A percentile compares a stretch with the other conserved stretches of the same genome.
Evolutionary conservation across 345 rosid species (phyloP).

Genomic region (Rhizophora apiculata): DNA sequence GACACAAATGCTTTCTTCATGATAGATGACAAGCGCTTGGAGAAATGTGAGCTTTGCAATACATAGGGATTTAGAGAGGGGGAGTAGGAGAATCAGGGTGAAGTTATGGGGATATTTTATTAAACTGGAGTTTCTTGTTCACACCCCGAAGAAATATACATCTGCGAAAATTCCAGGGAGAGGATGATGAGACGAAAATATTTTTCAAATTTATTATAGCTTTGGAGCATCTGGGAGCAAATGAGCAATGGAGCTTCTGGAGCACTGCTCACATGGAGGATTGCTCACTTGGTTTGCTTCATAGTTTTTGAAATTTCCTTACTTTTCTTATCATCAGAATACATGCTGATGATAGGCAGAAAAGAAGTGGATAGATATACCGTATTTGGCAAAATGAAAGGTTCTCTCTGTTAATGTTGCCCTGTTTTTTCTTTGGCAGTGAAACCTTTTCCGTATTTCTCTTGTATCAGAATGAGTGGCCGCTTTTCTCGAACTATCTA

Average conservation of each 20-base stretch:
- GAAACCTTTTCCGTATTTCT: conserved; percentile 17
- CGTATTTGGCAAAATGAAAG: conserved; percentile 7
- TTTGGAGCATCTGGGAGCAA: conserved; percentile 44
- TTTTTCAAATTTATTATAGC: conserved; percentile 52
- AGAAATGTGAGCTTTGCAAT: conserved; percentile 86
- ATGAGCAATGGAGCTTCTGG: conserved; percentile 85
- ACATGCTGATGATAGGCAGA: conserved; percentile 32
- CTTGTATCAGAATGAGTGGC: conserved; percentile 61
- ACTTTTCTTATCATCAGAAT: conserved; percentile 28
- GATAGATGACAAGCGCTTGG: conserved; percentile 98
- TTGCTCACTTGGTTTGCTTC: conserved; percentile 94
- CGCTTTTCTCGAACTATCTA: conserved; percentile 94
- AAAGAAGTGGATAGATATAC: conserved; percentile 29
- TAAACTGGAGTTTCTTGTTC: conserved; percentile 75
- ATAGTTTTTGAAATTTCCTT: conserved; percentile 43
- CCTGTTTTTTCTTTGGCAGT: conserved; percentile 25
- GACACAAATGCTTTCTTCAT: conserved; percentile 89
- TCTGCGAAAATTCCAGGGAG: conserved; percentile 49
- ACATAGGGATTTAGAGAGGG: conserved; percentile 79
- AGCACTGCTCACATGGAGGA: conserved; percentile 84
- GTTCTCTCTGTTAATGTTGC: conserved; percentile 22
- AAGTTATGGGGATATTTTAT: conserved; percentile 55
- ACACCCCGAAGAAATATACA: conserved; percentile 44
- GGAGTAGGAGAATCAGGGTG: conserved; percentile 85
- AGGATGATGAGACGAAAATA: conserved; percentile 53